These are phyloP conservation scores for Sporothrix curviconia DNA, from an alignment of 2,329 filamentous ascomycete genomes.

Conservation along the genomic window DNA sequence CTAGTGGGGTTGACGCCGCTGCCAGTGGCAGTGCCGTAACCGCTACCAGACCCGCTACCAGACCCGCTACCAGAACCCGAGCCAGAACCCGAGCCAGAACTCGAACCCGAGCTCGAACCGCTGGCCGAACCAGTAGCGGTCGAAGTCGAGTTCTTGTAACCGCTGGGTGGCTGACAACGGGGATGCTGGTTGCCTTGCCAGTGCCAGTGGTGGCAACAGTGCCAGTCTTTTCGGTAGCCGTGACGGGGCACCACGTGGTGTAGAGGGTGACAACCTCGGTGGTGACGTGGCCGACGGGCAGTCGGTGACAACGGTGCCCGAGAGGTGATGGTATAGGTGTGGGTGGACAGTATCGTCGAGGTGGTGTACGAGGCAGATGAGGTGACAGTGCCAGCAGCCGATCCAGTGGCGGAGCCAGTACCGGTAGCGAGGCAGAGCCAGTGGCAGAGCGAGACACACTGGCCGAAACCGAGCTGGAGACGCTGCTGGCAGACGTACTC, in stretches of 20 bases:
- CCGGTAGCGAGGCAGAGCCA: not conserved
- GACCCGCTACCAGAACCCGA: not conserved
- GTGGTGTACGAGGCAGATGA: slow-evolving; percentile 8
- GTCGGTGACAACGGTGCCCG: slow-evolving; percentile 19
- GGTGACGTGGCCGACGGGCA: slow-evolving; percentile 21
- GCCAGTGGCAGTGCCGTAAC: not conserved
- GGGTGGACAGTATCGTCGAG: slow-evolving; percentile 20
- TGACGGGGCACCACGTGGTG: slow-evolving; percentile 32
- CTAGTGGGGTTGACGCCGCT: no score
- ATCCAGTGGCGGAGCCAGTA: not conserved
- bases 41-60: not conserved
- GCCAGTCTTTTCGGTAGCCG: not conserved
- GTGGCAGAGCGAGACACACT: not conserved
- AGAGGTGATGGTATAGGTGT: slow-evolving; percentile 25
- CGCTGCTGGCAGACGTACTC: not conserved
- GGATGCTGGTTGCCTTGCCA: not conserved
- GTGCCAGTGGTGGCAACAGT: not conserved
- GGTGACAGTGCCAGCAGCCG: not conserved
- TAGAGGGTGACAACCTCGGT: slow-evolving; percentile 24
- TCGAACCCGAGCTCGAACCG: not conserved
- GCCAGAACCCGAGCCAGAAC: not conserved
- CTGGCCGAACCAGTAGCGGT: not conserved
- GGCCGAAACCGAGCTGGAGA: not conserved
- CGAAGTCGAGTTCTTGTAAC: not conserved
- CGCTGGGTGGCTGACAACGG: not conserved